Conservation (phyloP, 2,329 filamentous ascomycete species). For the Emergomyces pasteurianus region DNA sequence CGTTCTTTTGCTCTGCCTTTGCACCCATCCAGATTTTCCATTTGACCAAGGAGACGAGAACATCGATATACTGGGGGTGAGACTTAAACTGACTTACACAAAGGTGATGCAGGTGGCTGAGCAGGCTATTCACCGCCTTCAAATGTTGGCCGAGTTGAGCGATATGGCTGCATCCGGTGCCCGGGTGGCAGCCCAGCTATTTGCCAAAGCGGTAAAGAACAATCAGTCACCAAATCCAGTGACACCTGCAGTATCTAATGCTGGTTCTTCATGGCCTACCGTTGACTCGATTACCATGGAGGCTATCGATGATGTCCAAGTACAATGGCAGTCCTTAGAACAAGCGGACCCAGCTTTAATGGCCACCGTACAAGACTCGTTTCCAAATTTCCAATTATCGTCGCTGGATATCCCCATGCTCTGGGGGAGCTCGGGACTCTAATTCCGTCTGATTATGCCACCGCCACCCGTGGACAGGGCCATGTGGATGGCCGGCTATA, state of each 20-base stretch:
- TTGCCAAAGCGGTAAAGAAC: background rate
- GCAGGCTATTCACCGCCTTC: background rate
- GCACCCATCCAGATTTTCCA: background rate
- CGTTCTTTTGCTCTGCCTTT: constrained; percentile 1
- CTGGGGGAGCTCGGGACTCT: background rate
- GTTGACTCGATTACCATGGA: background rate
- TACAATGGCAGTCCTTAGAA: background rate
- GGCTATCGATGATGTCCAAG: background rate
- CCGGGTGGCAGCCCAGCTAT: background rate
- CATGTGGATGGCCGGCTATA: background rate
- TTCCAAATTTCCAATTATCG: background rate
- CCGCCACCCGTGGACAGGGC: too few relatives aligned
- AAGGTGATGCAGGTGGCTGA: background rate
- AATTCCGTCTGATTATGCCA: background rate
- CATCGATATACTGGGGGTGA: background rate
- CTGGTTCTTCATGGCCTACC: background rate
- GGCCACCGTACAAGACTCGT: background rate
- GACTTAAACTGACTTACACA: background rate
- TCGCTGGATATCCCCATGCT: background rate
- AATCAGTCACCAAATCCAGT: background rate
- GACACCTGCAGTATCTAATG: background rate
- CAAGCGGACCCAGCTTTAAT: background rate
- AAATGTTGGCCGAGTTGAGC: background rate
- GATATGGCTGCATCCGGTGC: background rate
- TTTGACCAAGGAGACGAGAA: background rate